phyloP scores from a whole-genome alignment of 176 grass and related monocot species.

The Puccinellia tenuiflora region DNA sequence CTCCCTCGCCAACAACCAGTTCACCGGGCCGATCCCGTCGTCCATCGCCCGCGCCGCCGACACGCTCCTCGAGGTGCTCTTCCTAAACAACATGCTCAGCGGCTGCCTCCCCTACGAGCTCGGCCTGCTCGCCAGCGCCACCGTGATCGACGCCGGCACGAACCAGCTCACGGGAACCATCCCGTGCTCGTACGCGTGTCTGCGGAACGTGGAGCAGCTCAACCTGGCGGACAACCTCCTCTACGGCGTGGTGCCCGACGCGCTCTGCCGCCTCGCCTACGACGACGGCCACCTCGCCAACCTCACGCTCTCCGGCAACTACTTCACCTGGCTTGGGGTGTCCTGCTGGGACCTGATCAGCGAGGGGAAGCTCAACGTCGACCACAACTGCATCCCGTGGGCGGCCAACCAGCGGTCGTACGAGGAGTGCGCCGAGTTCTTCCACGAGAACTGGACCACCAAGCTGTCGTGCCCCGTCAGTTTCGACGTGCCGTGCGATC shows the following conservation, averaged over 20 bases:
- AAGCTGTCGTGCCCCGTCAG: constrained; percentile 49
- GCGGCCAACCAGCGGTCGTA: constrained; percentile 60
- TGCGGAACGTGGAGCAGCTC: constrained; percentile 70
- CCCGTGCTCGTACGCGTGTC: constrained; percentile 70
- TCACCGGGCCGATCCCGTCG: constrained; percentile 71
- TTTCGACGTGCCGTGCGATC: constrained; percentile 44
- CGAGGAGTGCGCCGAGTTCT: constrained; percentile 63
- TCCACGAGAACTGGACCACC: constrained; percentile 3
- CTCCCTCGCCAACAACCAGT: constrained; percentile 80
- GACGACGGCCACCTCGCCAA: constrained; percentile 42
- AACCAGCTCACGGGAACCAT: constrained; percentile 78
- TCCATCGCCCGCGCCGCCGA: constrained; percentile 50
- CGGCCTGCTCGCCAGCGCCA: constrained; percentile 55
- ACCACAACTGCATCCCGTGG: constrained; percentile 64
- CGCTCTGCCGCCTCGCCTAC: constrained; percentile 55
- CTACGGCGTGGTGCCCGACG: constrained; percentile 79
- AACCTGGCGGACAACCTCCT: constrained; percentile 75
- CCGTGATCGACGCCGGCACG: constrained; percentile 77
- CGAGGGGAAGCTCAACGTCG: constrained; percentile 53
- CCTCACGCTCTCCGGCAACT: constrained; percentile 84
- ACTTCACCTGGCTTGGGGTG: constrained; percentile 66
- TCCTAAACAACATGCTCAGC: constrained; percentile 77
- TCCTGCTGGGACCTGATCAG: constrained; percentile 56
- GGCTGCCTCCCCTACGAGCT: constrained; percentile 87
- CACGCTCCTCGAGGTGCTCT: constrained; percentile 72